phyloP scores from a whole-genome alignment of 2,329 filamentous ascomycete genomes.

The Trichoderma koningii region DNA sequence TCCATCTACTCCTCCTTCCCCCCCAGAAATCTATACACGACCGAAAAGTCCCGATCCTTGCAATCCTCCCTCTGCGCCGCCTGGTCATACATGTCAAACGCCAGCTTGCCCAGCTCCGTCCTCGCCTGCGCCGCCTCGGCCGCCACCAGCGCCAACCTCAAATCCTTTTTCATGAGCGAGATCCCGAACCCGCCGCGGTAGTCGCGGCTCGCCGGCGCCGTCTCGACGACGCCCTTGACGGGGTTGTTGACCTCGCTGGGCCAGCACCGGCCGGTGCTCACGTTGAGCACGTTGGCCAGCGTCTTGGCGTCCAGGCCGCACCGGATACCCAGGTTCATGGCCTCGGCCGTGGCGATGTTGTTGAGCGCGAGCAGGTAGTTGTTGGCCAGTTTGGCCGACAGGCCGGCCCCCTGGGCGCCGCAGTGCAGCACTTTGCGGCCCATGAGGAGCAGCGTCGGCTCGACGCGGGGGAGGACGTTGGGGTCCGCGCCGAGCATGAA shows the following conservation, averaged over 20 bases:
- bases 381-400: conserved; percentile 93
- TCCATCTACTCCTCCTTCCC: conserved; percentile 41
- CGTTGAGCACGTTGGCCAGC: conserved; percentile 85
- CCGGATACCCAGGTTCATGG: conserved; percentile 65
- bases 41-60: conserved; percentile 75
- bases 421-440: conserved; percentile 84
- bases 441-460: conserved; percentile 75
- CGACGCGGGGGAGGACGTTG: conserved; percentile 63
- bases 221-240: conserved; percentile 78
- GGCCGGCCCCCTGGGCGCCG: conserved; percentile 78
- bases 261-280: conserved; percentile 94
- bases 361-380: conserved; percentile 95
- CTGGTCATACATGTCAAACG: conserved; percentile 66
- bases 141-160: conserved; percentile 71
- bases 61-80: conserved; percentile 63
- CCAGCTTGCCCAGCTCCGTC: conserved; percentile 64
- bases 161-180: conserved; percentile 77
- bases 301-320: conserved; percentile 63
- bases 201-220: conserved; percentile 72
- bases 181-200: conserved; percentile 80
- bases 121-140: conserved; percentile 67
- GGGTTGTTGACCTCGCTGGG: conserved; percentile 95
- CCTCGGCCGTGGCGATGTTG: conserved; percentile 73
- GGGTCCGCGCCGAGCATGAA: conserved; percentile 86
- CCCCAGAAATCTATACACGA: conserved; percentile 73